Evolutionary conservation across 306 rosid genomes (phyloP).

Genomic region (Trifolium dubium): DNA sequence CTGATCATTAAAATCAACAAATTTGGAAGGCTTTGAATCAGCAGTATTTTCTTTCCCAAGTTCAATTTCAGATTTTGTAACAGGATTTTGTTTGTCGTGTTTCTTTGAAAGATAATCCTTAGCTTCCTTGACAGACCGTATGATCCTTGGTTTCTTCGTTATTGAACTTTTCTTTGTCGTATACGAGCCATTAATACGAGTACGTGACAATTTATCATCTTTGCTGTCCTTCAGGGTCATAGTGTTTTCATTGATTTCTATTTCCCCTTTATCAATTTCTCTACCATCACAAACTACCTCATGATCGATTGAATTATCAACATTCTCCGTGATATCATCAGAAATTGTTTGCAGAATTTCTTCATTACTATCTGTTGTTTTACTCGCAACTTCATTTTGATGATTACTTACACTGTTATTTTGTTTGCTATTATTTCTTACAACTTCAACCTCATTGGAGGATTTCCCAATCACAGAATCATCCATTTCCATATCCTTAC

Average conservation of each 20-base stretch:
- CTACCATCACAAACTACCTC: constrained; percentile 41
- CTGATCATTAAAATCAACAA: constrained; percentile 38
- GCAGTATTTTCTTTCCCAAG: constrained; percentile 38
- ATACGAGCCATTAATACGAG: constrained; percentile 47
- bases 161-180: constrained; percentile 41
- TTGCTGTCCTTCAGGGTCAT: constrained; percentile 38
- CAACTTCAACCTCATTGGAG: constrained; percentile 39
- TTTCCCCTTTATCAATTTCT: constrained; percentile 42
- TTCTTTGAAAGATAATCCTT: constrained; percentile 71
- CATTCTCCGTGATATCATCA: constrained; percentile 33
- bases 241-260: constrained; percentile 36
- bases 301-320: constrained; percentile 40
- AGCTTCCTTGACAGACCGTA: constrained; percentile 87
- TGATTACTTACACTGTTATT: constrained; percentile 34
- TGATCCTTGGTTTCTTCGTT: constrained; percentile 63
- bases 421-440: constrained; percentile 36
- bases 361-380: constrained; percentile 35
- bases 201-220: constrained; percentile 21
- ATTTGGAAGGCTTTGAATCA: constrained; percentile 47
- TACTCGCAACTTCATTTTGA: constrained; percentile 43
- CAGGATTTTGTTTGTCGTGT: constrained; percentile 50
- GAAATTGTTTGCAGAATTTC: constrained; percentile 23
- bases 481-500: constrained; percentile 41
- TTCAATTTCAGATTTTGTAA: constrained; percentile 40
- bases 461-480: constrained; percentile 41